Conservation (phyloP, 2,329 filamentous ascomycete species). For the Curvularia lunata region DNA sequence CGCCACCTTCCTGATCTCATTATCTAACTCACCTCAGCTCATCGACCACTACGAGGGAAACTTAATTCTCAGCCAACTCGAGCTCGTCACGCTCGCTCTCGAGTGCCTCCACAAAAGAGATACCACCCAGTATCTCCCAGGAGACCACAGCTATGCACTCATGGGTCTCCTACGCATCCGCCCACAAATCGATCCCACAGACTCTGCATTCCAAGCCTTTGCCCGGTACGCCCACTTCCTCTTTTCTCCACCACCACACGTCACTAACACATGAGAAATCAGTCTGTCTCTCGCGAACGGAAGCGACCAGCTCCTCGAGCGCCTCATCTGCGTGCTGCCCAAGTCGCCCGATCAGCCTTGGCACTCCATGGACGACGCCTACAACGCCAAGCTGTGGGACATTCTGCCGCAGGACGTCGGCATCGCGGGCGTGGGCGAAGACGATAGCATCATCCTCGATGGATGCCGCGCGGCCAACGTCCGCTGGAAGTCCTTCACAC, state of each 20-base stretch:
- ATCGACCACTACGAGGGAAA: slow-evolving; percentile 56
- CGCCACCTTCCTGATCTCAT: background rate
- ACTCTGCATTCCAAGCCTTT: slow-evolving; percentile 57
- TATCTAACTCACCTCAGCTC: slow-evolving; percentile 37
- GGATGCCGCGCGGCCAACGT: slow-evolving; percentile 52
- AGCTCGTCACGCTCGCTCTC: slow-evolving; percentile 52
- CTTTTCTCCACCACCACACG: background rate
- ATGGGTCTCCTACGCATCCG: slow-evolving; percentile 55
- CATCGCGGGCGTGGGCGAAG: slow-evolving; percentile 50
- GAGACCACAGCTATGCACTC: slow-evolving; percentile 55
- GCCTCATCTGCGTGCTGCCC: slow-evolving; percentile 54
- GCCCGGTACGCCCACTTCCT: slow-evolving; percentile 37
- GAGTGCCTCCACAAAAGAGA: slow-evolving; percentile 51
- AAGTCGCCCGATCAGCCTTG: slow-evolving; percentile 45
- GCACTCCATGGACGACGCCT: slow-evolving; percentile 53
- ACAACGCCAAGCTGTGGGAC: slow-evolving; percentile 54
- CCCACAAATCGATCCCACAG: slow-evolving; percentile 48
- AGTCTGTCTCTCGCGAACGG: slow-evolving; percentile 56
- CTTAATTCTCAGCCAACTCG: slow-evolving; percentile 50
- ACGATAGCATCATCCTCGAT: slow-evolving; percentile 54
- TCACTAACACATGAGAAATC: background rate
- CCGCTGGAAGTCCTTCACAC: slow-evolving; percentile 52
- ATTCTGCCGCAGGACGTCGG: slow-evolving; percentile 51
- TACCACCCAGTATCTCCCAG: slow-evolving; percentile 47
- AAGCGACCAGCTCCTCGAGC: slow-evolving; percentile 54